These are phyloP conservation scores for Borovskyia barvae DNA, from an alignment of 208 protist species.

Conservation along the genomic window DNA sequence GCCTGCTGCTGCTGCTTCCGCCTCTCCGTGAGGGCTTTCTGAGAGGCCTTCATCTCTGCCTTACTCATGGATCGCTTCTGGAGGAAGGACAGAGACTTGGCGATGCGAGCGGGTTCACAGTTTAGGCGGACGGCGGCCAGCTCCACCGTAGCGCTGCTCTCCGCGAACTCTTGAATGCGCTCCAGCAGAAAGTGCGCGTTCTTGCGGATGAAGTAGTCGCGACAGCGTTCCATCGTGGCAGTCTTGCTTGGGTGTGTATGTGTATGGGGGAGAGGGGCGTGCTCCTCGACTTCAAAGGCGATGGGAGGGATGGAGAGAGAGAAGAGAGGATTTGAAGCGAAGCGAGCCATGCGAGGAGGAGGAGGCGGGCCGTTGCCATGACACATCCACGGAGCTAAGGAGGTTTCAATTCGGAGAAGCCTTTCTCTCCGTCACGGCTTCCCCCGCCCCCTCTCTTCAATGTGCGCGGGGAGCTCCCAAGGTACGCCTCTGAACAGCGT, in stretches of 20 bases:
- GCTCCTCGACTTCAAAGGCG: no score
- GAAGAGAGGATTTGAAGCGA: neutral
- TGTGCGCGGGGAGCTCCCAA: no score
- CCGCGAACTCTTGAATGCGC: conserved; percentile 42
- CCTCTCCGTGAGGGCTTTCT: conserved; percentile 15
- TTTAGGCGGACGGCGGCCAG: conserved; percentile 40
- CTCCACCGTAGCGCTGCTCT: conserved; percentile 54
- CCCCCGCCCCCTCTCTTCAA: no score
- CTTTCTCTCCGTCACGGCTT: no score
- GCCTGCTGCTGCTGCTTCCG: conserved; percentile 7
- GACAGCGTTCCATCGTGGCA: conserved; percentile 32
- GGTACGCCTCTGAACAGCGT: no score
- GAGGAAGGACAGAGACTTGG: conserved; percentile 54
- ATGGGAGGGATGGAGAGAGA: neutral
- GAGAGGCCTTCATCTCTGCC: conserved; percentile 22
- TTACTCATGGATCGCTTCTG: conserved; percentile 29
- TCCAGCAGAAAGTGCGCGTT: conserved; percentile 32
- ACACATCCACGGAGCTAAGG: no score
- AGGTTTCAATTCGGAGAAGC: no score
- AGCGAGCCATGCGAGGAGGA: neutral
- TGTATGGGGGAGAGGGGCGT: neutral
- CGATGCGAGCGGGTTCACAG: conserved; percentile 52
- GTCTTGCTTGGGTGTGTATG: neutral
- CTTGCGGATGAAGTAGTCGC: conserved; percentile 25
- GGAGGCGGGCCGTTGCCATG: no score